Evolutionary conservation across 345 rosid genomes (phyloP).

Genomic region (Toxicodendron radicans): DNA sequence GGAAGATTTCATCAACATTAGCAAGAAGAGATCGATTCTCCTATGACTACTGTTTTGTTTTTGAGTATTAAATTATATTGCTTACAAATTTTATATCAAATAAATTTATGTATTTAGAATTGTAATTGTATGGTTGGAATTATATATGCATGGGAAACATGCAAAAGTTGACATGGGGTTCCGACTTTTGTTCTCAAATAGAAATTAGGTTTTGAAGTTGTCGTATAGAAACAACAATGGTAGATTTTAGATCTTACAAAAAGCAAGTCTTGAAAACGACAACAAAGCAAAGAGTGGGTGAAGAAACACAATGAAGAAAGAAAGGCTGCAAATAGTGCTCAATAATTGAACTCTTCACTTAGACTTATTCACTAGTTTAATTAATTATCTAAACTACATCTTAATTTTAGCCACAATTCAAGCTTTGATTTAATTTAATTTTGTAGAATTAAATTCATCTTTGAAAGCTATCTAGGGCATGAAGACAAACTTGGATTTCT

Average conservation of each 20-base stretch:
- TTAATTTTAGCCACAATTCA: not conserved
- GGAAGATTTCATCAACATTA: not conserved
- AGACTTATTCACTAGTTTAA: not conserved
- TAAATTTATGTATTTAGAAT: not conserved
- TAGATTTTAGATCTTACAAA: conserved; percentile 5
- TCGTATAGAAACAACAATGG: not conserved
- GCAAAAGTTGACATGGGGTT: not conserved
- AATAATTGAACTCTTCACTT: conserved; percentile 24
- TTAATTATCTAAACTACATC: too few relatives aligned
- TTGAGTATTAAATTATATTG: too few relatives aligned
- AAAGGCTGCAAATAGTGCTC: conserved; percentile 20
- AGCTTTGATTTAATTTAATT: not conserved
- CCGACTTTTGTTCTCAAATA: not conserved
- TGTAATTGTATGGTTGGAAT: not conserved
- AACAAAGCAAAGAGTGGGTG: conserved; percentile 19
- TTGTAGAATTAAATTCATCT: too few relatives aligned
- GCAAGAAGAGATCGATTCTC: too few relatives aligned
- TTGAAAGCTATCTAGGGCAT: not conserved
- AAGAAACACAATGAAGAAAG: not conserved
- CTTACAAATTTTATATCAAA: too few relatives aligned
- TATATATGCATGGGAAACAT: not conserved
- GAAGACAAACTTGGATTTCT: not conserved
- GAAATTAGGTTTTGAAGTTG: conserved; percentile 5
- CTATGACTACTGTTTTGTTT: too few relatives aligned
- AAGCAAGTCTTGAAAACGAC: conserved; percentile 18